phyloP scores from a whole-genome alignment of 2,329 filamentous ascomycete species.

The Ophiognomonia clavigignenti-juglandacearum region DNA sequence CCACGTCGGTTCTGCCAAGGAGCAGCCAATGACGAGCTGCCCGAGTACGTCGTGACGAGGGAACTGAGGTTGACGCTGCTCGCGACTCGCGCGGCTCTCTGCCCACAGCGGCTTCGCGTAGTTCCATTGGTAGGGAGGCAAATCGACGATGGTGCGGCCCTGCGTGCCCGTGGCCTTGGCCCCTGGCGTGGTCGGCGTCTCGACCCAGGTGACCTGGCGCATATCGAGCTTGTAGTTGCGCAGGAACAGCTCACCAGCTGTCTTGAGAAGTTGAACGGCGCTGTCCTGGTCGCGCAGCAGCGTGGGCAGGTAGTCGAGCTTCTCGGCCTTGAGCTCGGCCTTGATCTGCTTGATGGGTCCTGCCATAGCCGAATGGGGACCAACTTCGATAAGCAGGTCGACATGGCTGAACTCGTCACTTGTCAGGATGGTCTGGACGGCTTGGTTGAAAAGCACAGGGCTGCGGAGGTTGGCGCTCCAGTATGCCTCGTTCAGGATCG shows the following conservation, averaged over 20 bases:
- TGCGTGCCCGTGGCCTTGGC: not conserved
- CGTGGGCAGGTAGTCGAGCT: not conserved
- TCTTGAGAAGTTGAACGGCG: not conserved
- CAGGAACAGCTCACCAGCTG: slow-evolving; percentile 8
- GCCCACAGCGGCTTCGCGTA: slow-evolving; percentile 18
- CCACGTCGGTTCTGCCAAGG: slow-evolving; percentile 12
- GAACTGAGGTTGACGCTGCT: slow-evolving; percentile 23
- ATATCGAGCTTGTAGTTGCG: slow-evolving; percentile 1
- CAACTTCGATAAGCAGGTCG: slow-evolving; percentile 27
- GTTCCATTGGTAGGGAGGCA: slow-evolving; percentile 15
- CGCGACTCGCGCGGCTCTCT: slow-evolving; percentile 25
- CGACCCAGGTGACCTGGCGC: not conserved
- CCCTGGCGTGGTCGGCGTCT: not conserved
- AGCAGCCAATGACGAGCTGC: slow-evolving; percentile 7
- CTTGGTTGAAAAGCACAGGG: slow-evolving; percentile 22
- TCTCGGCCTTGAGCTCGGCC: not conserved
- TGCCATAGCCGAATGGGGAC: slow-evolving; percentile 35
- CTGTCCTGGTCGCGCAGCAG: slow-evolving; percentile 5
- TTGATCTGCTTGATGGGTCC: slow-evolving; percentile 31
- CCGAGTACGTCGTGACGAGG: slow-evolving; percentile 21
- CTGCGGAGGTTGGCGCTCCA: slow-evolving; percentile 20
- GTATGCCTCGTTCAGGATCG: slow-evolving; percentile 14
- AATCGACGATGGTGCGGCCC: slow-evolving; percentile 22
- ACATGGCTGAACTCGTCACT: not conserved
- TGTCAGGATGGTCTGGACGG: slow-evolving; percentile 2